phyloP scores from a whole-genome alignment of 2,329 filamentous ascomycete genomes.

The Talaromyces sp. region DNA sequence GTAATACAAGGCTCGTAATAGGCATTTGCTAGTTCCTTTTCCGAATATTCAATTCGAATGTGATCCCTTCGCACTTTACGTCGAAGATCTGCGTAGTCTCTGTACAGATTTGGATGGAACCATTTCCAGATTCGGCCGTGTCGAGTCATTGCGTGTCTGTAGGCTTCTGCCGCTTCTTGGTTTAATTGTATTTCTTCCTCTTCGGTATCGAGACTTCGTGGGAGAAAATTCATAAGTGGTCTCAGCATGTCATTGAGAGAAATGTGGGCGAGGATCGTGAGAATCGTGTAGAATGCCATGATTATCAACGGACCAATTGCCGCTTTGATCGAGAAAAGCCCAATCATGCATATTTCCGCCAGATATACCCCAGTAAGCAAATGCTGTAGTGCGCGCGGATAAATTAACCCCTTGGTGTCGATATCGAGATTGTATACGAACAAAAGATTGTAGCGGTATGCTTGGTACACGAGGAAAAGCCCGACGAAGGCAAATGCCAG shows the following conservation, averaged over 20 bases:
- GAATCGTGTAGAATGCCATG: slow-evolving; percentile 70
- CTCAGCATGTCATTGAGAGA: slow-evolving; percentile 45
- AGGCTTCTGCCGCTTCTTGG: slow-evolving; percentile 25
- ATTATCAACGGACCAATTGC: slow-evolving; percentile 66
- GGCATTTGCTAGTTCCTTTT: slow-evolving; percentile 61
- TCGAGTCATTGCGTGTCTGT: slow-evolving; percentile 23
- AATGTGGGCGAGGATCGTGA: slow-evolving; percentile 72
- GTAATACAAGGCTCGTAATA: slow-evolving; percentile 71
- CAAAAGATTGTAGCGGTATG: slow-evolving; percentile 85
- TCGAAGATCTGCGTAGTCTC: slow-evolving; percentile 70
- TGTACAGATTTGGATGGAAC: slow-evolving; percentile 71
- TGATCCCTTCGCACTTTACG: slow-evolving; percentile 62
- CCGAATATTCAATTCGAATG: slow-evolving; percentile 58
- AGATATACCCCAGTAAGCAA: slow-evolving; percentile 81
- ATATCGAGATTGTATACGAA: slow-evolving; percentile 78
- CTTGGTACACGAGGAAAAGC: slow-evolving; percentile 75
- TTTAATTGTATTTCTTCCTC: slow-evolving; percentile 47
- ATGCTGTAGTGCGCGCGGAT: slow-evolving; percentile 80
- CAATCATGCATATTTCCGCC: slow-evolving; percentile 77
- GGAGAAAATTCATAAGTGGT: slow-evolving; percentile 62
- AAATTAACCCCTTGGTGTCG: slow-evolving; percentile 85
- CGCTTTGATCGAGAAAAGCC: slow-evolving; percentile 70
- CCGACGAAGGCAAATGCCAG: slow-evolving; percentile 77
- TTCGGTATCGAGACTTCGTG: slow-evolving; percentile 61
- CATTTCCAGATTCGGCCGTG: slow-evolving; percentile 32